These are phyloP conservation scores for Vachellia pachyceras DNA, from an alignment of 306 rosid species.

Conservation along the genomic window DNA sequence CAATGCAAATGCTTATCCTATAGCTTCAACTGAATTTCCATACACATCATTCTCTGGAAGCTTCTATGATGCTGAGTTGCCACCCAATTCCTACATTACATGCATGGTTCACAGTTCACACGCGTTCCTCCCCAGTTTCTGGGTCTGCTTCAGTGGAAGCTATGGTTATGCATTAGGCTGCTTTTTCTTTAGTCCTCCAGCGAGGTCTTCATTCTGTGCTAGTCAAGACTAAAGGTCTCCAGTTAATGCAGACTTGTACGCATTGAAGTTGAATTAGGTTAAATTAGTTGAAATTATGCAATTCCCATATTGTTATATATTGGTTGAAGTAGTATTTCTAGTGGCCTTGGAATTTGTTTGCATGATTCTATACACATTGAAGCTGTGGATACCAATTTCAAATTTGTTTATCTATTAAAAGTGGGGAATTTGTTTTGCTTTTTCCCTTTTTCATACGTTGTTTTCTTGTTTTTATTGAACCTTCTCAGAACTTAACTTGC, in stretches of 20 bases:
- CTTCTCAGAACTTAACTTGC: not conserved
- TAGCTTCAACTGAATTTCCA: not conserved
- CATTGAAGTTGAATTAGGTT: not conserved
- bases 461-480: not conserved
- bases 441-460: not conserved
- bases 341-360: constrained; percentile 1
- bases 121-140: not conserved
- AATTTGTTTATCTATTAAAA: not conserved
- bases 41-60: not conserved
- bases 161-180: not conserved
- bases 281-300: not conserved
- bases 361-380: not conserved
- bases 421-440: not conserved
- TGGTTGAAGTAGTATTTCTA: not conserved
- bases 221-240: not conserved
- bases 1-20: no score
- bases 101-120: not conserved
- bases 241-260: not conserved
- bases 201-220: not conserved
- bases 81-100: not conserved
- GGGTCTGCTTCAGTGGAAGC: not conserved
- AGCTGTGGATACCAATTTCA: not conserved
- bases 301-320: not conserved
- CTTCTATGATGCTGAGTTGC: not conserved
- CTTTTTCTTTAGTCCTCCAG: not conserved